Conservation (phyloP, 129 eudicot genomes). For the Sambucus nigra region DNA sequence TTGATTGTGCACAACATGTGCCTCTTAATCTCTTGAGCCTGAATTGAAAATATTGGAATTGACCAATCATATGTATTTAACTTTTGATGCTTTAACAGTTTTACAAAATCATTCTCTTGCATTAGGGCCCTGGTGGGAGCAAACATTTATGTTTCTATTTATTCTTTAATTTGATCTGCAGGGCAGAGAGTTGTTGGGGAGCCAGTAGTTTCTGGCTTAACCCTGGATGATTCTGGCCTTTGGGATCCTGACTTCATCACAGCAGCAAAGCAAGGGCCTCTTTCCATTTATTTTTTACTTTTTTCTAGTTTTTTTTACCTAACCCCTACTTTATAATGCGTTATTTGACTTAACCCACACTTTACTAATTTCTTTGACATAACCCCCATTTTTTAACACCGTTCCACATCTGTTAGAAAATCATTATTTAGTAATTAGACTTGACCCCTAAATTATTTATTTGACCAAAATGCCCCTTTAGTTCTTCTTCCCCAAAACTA, state of each 20-base stretch:
- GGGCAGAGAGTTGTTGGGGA: constrained; percentile 95
- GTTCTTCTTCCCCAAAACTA: too few relatives aligned
- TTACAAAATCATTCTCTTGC: neutral
- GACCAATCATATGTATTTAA: neutral
- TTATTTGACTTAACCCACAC: too few relatives aligned
- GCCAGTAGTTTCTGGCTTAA: constrained; percentile 87
- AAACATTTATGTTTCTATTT: constrained; percentile 7
- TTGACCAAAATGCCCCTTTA: too few relatives aligned
- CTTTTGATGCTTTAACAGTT: constrained; percentile 6
- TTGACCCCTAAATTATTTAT: too few relatives aligned
- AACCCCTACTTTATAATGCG: too few relatives aligned
- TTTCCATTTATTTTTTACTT: neutral
- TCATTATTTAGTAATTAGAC: too few relatives aligned
- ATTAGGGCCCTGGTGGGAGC: constrained; percentile 2
- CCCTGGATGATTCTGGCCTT: constrained; percentile 76
- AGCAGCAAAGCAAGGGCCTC: constrained; percentile 65
- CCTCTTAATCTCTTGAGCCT: neutral
- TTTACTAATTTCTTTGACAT: too few relatives aligned
- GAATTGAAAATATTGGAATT: neutral
- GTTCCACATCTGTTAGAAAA: too few relatives aligned
- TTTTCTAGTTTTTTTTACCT: too few relatives aligned
- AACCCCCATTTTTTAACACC: too few relatives aligned
- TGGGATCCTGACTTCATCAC: constrained; percentile 89
- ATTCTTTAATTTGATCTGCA: constrained; percentile 21
- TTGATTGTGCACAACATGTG: neutral